These are phyloP conservation scores for Boechera retrofracta DNA, from an alignment of 345 rosid genomes.

Conservation along the genomic window DNA sequence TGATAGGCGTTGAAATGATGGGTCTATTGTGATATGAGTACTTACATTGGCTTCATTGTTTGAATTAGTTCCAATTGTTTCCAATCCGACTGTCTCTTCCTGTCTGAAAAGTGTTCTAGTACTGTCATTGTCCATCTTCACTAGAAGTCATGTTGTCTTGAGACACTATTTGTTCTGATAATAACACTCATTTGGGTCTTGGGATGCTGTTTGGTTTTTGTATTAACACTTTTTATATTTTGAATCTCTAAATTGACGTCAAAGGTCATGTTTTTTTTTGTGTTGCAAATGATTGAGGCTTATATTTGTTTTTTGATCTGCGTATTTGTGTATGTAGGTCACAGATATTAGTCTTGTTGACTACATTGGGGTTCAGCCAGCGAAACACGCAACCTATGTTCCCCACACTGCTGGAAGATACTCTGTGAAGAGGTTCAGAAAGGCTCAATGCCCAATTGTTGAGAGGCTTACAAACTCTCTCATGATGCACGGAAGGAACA, in stretches of 20 bases:
- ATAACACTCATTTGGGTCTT: neutral
- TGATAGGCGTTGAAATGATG: neutral
- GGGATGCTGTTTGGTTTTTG: neutral
- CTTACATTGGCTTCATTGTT: neutral
- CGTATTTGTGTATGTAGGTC: conserved; percentile 50
- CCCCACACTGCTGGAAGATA: conserved; percentile 98
- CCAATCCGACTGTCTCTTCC: neutral
- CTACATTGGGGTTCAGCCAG: conserved; percentile 72
- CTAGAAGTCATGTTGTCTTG: neutral
- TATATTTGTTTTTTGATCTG: neutral
- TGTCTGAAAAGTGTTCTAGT: neutral
- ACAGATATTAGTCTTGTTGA: conserved; percentile 71
- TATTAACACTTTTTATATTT: no score
- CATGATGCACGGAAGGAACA: conserved; percentile 97
- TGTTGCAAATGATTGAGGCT: neutral
- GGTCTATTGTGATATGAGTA: neutral
- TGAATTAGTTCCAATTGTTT: neutral
- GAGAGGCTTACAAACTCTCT: conserved; percentile 95
- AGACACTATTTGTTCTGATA: neutral
- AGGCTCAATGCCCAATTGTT: conserved; percentile 94
- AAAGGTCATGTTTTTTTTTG: neutral
- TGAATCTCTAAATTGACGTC: neutral
- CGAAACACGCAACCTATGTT: conserved; percentile 85
- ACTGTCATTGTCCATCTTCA: neutral
- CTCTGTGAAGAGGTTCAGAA: conserved; percentile 91